Evolutionary conservation across 305 asterid species (phyloP).

Genomic region (Rubia occidens): DNA sequence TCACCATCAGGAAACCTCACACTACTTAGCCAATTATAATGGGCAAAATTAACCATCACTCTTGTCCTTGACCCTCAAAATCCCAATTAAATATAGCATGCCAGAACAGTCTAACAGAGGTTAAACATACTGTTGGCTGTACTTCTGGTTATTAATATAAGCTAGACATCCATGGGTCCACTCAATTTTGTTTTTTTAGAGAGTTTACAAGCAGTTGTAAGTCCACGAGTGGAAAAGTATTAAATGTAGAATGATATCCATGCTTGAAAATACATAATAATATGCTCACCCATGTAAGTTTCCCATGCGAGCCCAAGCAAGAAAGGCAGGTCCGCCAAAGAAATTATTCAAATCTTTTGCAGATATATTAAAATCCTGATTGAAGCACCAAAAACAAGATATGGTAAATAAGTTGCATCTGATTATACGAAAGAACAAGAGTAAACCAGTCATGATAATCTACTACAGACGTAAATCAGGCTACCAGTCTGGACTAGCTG

Average conservation of each 20-base stretch:
- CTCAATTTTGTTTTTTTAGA: neutral
- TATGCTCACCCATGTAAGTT: constrained; percentile 74
- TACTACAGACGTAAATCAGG: neutral
- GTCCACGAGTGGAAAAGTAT: neutral
- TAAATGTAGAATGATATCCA: neutral
- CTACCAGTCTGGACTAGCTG: neutral
- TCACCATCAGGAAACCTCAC: neutral
- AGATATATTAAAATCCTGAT: constrained; percentile 66
- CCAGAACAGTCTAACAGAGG: neutral
- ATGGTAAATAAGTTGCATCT: neutral
- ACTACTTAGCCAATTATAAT: constrained; percentile 2
- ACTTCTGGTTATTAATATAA: neutral
- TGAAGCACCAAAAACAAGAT: constrained; percentile 22
- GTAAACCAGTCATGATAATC: neutral
- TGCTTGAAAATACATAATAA: neutral
- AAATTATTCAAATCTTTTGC: constrained; percentile 54
- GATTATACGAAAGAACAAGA: neutral
- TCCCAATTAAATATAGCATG: neutral
- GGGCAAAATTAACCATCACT: neutral
- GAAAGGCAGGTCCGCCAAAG: constrained; percentile 99
- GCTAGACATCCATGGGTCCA: neutral
- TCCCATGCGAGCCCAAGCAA: constrained; percentile 99
- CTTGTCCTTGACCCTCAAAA: neutral
- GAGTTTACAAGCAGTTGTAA: neutral
- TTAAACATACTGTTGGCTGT: neutral